Evolutionary conservation across 441 rosid genomes (phyloP).

Genomic region (Euphorbia celastroides): DNA sequence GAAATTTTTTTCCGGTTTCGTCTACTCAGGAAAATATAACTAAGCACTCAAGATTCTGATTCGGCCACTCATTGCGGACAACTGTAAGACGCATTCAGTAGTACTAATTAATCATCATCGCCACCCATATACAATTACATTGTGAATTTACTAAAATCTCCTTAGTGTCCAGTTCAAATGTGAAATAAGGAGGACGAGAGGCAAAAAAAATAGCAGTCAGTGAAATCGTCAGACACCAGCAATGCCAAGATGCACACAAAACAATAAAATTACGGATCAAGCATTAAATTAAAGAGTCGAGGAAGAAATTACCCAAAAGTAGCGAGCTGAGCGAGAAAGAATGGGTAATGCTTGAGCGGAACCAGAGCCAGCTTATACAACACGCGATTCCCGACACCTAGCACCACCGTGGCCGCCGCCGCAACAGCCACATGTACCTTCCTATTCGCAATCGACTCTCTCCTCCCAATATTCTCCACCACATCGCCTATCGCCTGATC

Average conservation of each 20-base stretch:
- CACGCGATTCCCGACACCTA: slow-evolving; percentile 89
- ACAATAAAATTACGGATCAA: not conserved
- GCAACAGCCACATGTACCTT: slow-evolving; percentile 52
- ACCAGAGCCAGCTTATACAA: slow-evolving; percentile 74
- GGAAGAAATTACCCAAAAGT: slow-evolving; percentile 65
- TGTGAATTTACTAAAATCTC: not conserved
- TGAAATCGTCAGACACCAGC: not conserved
- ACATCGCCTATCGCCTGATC: slow-evolving; percentile 19
- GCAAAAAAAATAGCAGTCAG: not conserved
- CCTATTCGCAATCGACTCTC: slow-evolving; percentile 20
- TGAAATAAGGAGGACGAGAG: not conserved
- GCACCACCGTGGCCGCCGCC: slow-evolving; percentile 55
- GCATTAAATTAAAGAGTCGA: not conserved
- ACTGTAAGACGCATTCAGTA: not conserved
- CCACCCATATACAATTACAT: not conserved
- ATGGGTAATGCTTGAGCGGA: slow-evolving; percentile 84
- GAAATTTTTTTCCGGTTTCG: too few relatives aligned
- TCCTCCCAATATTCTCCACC: slow-evolving; percentile 17
- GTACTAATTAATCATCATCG: not conserved
- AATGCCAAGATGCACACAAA: not conserved
- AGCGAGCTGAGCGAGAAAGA: slow-evolving; percentile 93
- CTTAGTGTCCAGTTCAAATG: not conserved
- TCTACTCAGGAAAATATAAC: not conserved
- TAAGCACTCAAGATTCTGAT: not conserved
- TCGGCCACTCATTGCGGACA: not conserved